phyloP scores from a whole-genome alignment of 2,329 filamentous ascomycete species.

The Dactylonectria estremocensis region DNA sequence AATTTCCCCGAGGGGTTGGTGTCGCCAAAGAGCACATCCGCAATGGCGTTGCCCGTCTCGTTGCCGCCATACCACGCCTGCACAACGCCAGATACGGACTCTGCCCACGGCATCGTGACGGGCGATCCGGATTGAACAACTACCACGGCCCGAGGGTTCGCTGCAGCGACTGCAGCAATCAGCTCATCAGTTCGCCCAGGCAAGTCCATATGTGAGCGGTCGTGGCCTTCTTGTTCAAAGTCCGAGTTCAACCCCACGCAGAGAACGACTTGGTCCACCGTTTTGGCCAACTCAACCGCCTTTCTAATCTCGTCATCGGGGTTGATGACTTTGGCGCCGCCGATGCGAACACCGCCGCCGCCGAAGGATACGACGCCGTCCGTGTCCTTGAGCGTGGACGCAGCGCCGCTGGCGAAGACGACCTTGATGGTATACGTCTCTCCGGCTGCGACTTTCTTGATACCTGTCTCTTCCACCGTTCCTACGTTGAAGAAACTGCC shows the following conservation, averaged over 20 bases:
- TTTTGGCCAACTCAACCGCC: conserved; percentile 59
- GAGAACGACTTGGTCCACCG: conserved; percentile 69
- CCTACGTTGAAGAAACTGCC: conserved; percentile 13
- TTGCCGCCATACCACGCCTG: conserved; percentile 82
- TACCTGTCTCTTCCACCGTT: conserved; percentile 10
- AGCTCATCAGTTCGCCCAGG: conserved; percentile 72
- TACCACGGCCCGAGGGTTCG: conserved; percentile 70
- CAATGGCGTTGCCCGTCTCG: conserved; percentile 79
- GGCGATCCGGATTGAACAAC: conserved; percentile 75
- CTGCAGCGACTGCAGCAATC: conserved; percentile 67
- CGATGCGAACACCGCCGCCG: conserved; percentile 13
- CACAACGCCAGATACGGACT: conserved; percentile 63
- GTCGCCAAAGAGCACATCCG: conserved; percentile 76
- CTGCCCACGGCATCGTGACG: conserved; percentile 61
- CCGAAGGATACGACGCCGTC: conserved; percentile 17
- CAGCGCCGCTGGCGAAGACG: conserved; percentile 14
- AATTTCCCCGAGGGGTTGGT: conserved; percentile 72
- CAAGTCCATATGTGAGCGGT: conserved; percentile 77
- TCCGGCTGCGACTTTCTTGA: neutral
- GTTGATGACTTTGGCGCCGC: conserved; percentile 20
- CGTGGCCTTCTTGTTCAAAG: conserved; percentile 66
- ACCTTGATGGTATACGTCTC: conserved; percentile 15
- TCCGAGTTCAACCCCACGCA: conserved; percentile 67
- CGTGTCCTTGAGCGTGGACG: conserved; percentile 10
- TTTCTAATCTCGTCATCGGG: conserved; percentile 26